Percentiles rank a stretch among this genome's conserved stretches.
Conservation (phyloP, 2,329 filamentous ascomycete genomes). For the Westerdykella aurantiaca region DNA sequence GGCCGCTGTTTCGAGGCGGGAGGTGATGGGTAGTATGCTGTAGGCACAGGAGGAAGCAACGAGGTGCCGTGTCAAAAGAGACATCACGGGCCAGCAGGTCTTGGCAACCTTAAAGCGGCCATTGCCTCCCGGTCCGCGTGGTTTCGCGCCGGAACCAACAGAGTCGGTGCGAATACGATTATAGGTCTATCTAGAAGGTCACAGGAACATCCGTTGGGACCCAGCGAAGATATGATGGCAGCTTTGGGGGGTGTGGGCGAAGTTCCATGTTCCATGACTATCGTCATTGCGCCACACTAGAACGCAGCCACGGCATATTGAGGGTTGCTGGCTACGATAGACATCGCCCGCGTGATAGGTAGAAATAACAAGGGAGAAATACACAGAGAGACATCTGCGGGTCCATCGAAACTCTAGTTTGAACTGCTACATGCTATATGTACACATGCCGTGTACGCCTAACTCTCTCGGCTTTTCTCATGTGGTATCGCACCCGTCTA, state of each 20-base stretch:
- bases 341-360: too few relatives aligned
- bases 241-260: too few relatives aligned
- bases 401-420: constrained; percentile 21
- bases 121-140: background rate
- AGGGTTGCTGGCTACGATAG: too few relatives aligned
- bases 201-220: too few relatives aligned
- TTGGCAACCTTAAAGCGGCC: background rate
- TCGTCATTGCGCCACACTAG: too few relatives aligned
- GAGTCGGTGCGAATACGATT: too few relatives aligned
- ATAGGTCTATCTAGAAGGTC: too few relatives aligned
- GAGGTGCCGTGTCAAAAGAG: background rate
- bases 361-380: too few relatives aligned
- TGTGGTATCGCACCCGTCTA: constrained; percentile 45
- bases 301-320: too few relatives aligned
- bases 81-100: background rate
- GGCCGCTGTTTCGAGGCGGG: constrained; percentile 26
- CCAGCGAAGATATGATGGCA: too few relatives aligned
- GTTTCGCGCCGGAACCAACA: too few relatives aligned
- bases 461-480: constrained; percentile 12
- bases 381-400: background rate
- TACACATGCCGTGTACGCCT: constrained; percentile 23
- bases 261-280: too few relatives aligned
- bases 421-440: constrained; percentile 36
- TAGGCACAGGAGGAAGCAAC: background rate
- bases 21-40: constrained; percentile 18